Evolutionary conservation across 116 monocot genomes (phyloP).

Genomic region (Cymodocea nodosa): DNA sequence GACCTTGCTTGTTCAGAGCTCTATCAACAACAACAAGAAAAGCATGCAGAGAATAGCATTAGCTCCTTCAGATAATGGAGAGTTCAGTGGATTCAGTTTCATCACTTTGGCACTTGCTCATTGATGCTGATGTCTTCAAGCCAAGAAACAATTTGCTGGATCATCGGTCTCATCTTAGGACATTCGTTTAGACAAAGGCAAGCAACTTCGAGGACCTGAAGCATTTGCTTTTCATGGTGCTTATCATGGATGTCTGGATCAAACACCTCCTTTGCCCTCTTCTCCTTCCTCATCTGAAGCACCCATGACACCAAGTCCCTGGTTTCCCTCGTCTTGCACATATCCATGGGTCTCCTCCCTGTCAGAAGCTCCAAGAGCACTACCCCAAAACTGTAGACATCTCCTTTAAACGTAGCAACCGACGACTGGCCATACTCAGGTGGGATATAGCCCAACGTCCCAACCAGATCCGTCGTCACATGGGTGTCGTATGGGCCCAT

Average conservation of each 20-base stretch:
- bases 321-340: conserved; percentile 36
- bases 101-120: background rate
- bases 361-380: conserved; percentile 67
- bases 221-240: conserved; percentile 22
- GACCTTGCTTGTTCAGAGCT: too few species aligned
- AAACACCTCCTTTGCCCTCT: conserved; percentile 33
- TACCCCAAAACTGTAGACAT: conserved; percentile 65
- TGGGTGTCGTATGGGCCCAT: conserved; percentile 44
- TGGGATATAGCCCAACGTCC: conserved; percentile 61
- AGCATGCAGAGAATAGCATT: too few species aligned
- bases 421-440: conserved; percentile 59
- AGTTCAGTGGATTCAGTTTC: background rate
- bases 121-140: conserved; percentile 26
- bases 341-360: conserved; percentile 50
- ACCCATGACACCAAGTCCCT: conserved; percentile 53
- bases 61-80: too few species aligned
- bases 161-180: conserved; percentile 35
- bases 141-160: conserved; percentile 42
- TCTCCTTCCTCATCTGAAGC: conserved; percentile 47
- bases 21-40: too few species aligned
- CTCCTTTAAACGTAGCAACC: conserved; percentile 57
- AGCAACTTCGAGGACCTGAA: conserved; percentile 41
- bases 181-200: conserved; percentile 39
- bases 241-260: conserved; percentile 33
- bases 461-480: conserved; percentile 61